These are phyloP conservation scores for Starmerella tilneyi DNA, from an alignment of 805 yeast species.

Conservation along the genomic window DNA sequence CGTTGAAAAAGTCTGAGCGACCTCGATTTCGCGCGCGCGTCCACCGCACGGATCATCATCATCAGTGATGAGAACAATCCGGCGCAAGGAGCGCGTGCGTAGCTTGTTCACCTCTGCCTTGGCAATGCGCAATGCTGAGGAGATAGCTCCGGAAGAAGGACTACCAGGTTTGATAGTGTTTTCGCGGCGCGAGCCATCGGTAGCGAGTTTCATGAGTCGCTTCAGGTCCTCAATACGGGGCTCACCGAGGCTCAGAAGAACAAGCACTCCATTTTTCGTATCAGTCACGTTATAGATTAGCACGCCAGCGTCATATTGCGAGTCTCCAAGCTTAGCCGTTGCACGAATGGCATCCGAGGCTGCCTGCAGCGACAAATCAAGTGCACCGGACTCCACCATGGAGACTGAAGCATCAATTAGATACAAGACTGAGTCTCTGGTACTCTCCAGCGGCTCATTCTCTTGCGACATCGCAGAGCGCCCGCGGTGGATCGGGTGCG, in stretches of 20 bases:
- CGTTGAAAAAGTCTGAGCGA: constrained; percentile 25
- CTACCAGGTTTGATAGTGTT: constrained; percentile 6
- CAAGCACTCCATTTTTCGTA: constrained; percentile 29
- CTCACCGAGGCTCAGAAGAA: constrained; percentile 13
- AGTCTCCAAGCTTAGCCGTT: constrained; percentile 52
- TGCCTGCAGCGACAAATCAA: constrained; percentile 36
- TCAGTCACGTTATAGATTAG: constrained; percentile 37
- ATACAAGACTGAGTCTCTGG: constrained; percentile 31
- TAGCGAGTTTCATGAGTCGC: constrained; percentile 16
- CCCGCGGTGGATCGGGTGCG: no score
- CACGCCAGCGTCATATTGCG: constrained; percentile 61
- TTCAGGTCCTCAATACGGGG: constrained; percentile 21
- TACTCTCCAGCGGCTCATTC: constrained; percentile 10
- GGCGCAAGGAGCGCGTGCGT: constrained; percentile 13
- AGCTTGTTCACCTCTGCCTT: constrained; percentile 16
- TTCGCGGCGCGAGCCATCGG: neutral
- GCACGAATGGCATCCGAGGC: constrained; percentile 55
- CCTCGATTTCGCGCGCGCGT: constrained; percentile 22
- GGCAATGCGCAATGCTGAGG: constrained; percentile 11
- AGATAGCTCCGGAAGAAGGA: constrained; percentile 7
- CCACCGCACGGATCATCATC: constrained; percentile 20
- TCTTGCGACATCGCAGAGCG: constrained; percentile 13
- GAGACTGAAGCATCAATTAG: constrained; percentile 30
- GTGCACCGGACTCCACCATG: constrained; percentile 27
- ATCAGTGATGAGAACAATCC: constrained; percentile 21